Percentiles rank a stretch among this genome's conserved stretches.
Evolutionary conservation across 108 stramenopile genomes (phyloP).

Genomic region (Stephanodiscus triporus): DNA sequence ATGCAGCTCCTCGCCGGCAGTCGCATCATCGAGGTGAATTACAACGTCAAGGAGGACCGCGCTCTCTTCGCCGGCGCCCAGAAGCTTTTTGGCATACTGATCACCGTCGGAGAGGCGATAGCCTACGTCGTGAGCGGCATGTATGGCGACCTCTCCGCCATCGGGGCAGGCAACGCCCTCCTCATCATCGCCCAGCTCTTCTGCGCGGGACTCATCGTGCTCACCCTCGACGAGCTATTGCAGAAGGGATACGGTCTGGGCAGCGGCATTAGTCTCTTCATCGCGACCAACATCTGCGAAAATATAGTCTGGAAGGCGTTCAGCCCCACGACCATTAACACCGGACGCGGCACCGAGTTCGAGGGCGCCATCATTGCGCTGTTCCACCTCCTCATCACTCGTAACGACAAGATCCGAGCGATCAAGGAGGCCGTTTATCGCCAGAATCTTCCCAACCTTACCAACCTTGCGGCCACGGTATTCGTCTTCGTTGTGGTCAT

Average conservation of each 20-base stretch:
- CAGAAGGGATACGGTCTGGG: conserved; percentile 99
- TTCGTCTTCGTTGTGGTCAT: conserved; percentile 97
- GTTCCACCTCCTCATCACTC: conserved; percentile 96
- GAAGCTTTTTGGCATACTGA: conserved; percentile 99
- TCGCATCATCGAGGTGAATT: conserved; percentile 98
- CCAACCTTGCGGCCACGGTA: conserved; percentile 95
- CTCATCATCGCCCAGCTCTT: conserved; percentile 98
- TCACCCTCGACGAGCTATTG: conserved; percentile 98
- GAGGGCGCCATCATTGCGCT: conserved; percentile 99
- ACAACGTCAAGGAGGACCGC: conserved; percentile 98
- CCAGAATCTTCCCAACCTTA: conserved; percentile 98
- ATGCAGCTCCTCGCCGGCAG: conserved; percentile 96
- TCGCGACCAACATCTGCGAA: conserved; percentile 99
- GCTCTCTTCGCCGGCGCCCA: conserved; percentile 98
- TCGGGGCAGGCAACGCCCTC: conserved; percentile 97
- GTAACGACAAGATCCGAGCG: conserved; percentile 94
- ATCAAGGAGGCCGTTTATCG: conserved; percentile 96
- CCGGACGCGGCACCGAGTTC: conserved; percentile 98
- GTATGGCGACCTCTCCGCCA: conserved; percentile 95
- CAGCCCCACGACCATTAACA: conserved; percentile 99
- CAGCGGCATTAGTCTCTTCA: conserved; percentile 97
- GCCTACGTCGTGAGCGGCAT: conserved; percentile 98
- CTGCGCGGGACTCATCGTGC: conserved; percentile 97
- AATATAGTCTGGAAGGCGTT: conserved; percentile 99
- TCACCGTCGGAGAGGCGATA: conserved; percentile 98